Percentiles rank a stretch among this genome's conserved stretches.
Conservation (phyloP, 345 rosid species). For the Camelina sativa region DNA sequence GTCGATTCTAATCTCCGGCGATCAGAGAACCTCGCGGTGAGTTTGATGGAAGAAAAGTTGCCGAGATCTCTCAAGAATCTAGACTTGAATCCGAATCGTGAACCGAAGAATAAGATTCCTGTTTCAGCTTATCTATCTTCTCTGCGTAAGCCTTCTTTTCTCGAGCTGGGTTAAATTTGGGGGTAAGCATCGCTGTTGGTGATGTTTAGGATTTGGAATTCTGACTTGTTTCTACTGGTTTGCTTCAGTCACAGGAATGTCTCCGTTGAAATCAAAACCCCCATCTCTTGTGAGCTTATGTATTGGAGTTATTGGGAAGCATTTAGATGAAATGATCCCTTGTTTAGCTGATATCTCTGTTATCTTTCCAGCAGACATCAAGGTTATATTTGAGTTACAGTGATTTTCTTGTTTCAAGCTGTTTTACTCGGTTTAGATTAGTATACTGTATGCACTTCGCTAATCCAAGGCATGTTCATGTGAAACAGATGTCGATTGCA, state of each 20-base stretch:
- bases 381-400: slow-evolving; percentile 49
- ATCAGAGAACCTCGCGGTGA: neutral
- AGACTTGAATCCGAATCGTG: slow-evolving; percentile 46
- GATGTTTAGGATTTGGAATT: neutral
- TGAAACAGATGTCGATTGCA: slow-evolving; percentile 58
- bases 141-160: slow-evolving; percentile 46
- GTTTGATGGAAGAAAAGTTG: slow-evolving; percentile 49
- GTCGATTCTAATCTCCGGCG: slow-evolving; percentile 19
- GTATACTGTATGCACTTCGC: slow-evolving; percentile 2
- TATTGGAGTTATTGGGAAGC: slow-evolving; percentile 76
- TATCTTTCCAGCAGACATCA: slow-evolving; percentile 67
- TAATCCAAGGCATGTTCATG: slow-evolving; percentile 17
- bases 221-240: slow-evolving; percentile 14
- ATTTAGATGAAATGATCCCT: slow-evolving; percentile 74
- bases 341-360: slow-evolving; percentile 67
- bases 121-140: slow-evolving; percentile 41
- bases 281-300: slow-evolving; percentile 76
- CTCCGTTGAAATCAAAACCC: slow-evolving; percentile 47
- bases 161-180: slow-evolving; percentile 18
- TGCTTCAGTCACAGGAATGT: slow-evolving; percentile 45
- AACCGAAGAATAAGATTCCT: slow-evolving; percentile 33
- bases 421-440: neutral
- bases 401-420: slow-evolving; percentile 1
- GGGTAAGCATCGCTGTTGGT: neutral
- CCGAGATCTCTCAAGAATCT: slow-evolving; percentile 50